Conservation (phyloP, 495 filamentous ascomycete genomes). For the Hyphodiscus hymeniophilus region DNA sequence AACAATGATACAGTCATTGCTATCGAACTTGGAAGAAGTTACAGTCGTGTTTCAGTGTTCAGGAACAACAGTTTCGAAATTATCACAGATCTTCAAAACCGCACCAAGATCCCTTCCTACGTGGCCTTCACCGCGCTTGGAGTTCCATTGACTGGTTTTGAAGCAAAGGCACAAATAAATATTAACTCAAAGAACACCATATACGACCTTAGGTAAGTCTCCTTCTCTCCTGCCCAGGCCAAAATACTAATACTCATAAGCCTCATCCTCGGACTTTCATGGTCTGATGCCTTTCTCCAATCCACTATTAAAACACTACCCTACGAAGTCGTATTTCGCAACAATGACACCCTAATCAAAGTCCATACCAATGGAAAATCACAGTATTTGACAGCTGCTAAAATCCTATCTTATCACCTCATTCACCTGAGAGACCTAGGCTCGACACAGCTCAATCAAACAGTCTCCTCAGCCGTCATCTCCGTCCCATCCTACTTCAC, state of each 20-base stretch:
- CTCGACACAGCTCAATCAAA: slow-evolving; percentile 82
- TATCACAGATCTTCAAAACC: slow-evolving; percentile 92
- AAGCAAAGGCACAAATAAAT: slow-evolving; percentile 95
- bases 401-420: slow-evolving; percentile 74
- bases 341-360: slow-evolving; percentile 67
- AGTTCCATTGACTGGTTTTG: slow-evolving; percentile 80
- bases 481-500: slow-evolving; percentile 65
- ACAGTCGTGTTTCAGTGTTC: slow-evolving; percentile 31
- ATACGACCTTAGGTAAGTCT: slow-evolving; percentile 81
- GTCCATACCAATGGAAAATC: slow-evolving; percentile 63
- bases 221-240: neutral
- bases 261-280: slow-evolving; percentile 82
- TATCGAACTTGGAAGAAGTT: neutral
- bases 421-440: slow-evolving; percentile 94
- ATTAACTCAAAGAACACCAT: slow-evolving; percentile 81
- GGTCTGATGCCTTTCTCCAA: slow-evolving; percentile 72
- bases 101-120: slow-evolving; percentile 94
- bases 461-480: slow-evolving; percentile 88
- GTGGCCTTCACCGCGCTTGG: slow-evolving; percentile 97
- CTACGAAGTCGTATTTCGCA: slow-evolving; percentile 69
- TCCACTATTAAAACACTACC: slow-evolving; percentile 76
- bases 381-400: slow-evolving; percentile 73
- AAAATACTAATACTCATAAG: slow-evolving; percentile 33
- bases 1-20: no score
- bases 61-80: slow-evolving; percentile 93